A percentile compares a stretch with the other conserved stretches of the same genome.
Evolutionary conservation across 257 asterid species (phyloP).

Genomic region (Jacaranda copaia): DNA sequence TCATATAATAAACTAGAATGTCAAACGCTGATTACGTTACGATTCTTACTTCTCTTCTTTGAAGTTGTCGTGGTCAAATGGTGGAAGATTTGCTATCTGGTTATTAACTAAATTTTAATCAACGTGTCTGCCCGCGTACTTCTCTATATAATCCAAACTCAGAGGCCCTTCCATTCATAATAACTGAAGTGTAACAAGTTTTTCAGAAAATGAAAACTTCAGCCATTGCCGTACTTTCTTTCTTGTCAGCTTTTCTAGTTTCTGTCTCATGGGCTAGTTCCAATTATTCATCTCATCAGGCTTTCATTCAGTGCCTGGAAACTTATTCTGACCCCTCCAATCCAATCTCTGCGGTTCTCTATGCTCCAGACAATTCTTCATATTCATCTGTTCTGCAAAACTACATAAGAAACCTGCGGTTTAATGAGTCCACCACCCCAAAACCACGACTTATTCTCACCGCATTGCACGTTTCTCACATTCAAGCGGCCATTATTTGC

Average conservation of each 20-base stretch:
- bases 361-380: slow-evolving; percentile 53
- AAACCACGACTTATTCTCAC: slow-evolving; percentile 65
- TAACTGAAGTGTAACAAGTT: not conserved
- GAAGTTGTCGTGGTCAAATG: slow-evolving; percentile 45
- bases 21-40: slow-evolving; percentile 25
- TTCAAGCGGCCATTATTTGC: slow-evolving; percentile 57
- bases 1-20: slow-evolving; percentile 20
- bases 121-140: not conserved
- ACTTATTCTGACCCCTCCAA: slow-evolving; percentile 36
- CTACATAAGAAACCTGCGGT: slow-evolving; percentile 63
- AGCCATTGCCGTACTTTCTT: slow-evolving; percentile 23
- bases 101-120: not conserved
- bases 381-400: slow-evolving; percentile 52
- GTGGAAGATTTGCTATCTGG: slow-evolving; percentile 27
- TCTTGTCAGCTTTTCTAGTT: slow-evolving; percentile 35
- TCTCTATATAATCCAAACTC: slow-evolving; percentile 41
- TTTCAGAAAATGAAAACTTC: slow-evolving; percentile 39
- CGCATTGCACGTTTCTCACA: slow-evolving; percentile 56
- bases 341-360: slow-evolving; percentile 57
- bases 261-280: slow-evolving; percentile 39
- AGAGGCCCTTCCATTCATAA: slow-evolving; percentile 11
- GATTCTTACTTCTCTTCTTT: slow-evolving; percentile 30
- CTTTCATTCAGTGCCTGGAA: slow-evolving; percentile 51
- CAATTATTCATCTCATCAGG: slow-evolving; percentile 25
- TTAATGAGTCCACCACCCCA: slow-evolving; percentile 58